A percentile compares a stretch with the other conserved stretches of the same genome.
phyloP scores from a whole-genome alignment of 2,329 filamentous ascomycete species.

The Monosporascus cannonballus region DNA sequence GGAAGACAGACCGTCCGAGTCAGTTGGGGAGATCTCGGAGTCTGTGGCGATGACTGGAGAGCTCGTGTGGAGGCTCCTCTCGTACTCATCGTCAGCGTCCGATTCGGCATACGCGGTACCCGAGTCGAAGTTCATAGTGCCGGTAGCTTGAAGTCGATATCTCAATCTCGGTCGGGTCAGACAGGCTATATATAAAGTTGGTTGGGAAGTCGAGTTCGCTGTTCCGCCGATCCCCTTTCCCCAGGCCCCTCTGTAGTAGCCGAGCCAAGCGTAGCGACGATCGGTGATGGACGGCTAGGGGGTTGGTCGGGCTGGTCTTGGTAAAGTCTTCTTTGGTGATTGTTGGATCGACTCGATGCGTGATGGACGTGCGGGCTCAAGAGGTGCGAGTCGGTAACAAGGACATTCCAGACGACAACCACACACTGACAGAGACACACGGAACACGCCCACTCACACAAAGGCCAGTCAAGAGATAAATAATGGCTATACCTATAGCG shows the following conservation, averaged over 20 bases:
- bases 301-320: neutral
- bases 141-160: neutral
- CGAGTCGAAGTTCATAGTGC: slow-evolving; percentile 54
- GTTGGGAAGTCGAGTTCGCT: neutral
- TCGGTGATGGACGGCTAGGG: neutral
- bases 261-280: neutral
- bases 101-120: slow-evolving; percentile 71
- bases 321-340: neutral
- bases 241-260: neutral
- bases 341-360: neutral
- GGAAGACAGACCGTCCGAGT: slow-evolving; percentile 63
- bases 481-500: too few species aligned
- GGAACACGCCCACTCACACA: neutral
- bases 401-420: neutral
- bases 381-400: neutral
- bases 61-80: slow-evolving; percentile 62
- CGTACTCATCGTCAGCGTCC: slow-evolving; percentile 78
- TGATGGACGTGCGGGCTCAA: neutral
- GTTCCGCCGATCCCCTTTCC: neutral
- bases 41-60: slow-evolving; percentile 60
- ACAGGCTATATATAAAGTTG: neutral
- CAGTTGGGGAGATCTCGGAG: slow-evolving; percentile 63
- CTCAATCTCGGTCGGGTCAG: neutral
- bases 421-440: neutral
- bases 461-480: neutral